Conservation (phyloP, 2,329 filamentous ascomycete genomes). For the Amesomyces nigricolor region DNA sequence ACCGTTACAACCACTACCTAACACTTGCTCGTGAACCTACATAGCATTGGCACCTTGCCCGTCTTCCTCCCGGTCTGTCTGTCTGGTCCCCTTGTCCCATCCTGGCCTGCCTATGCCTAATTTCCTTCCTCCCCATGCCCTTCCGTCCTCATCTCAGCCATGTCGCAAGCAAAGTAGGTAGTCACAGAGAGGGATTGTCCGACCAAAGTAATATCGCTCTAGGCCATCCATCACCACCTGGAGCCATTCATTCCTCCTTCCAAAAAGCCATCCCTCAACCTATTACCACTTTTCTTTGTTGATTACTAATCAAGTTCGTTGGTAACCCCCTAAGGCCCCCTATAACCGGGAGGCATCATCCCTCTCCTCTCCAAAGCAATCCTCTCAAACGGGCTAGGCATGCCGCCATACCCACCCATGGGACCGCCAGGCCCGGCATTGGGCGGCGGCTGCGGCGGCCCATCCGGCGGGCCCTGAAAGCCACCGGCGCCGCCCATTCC, state of each 20-base stretch:
- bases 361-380: conserved; percentile 15
- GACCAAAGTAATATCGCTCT: no score
- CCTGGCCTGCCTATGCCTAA: no score
- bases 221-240: no score
- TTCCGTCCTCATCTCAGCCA: not conserved
- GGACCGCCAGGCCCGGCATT: conserved; percentile 16
- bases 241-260: no score
- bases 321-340: conserved; percentile 1
- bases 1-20: not conserved
- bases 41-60: not conserved
- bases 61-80: not conserved
- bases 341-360: conserved; percentile 18
- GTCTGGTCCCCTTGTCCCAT: no score
- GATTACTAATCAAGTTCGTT: not conserved
- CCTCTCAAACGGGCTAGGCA: conserved; percentile 17
- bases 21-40: not conserved
- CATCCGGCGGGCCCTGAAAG: conserved; percentile 45
- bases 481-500: conserved; percentile 47
- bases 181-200: no score
- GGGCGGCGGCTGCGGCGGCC: conserved; percentile 2
- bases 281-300: not conserved
- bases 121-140: not conserved
- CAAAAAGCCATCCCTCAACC: not conserved
- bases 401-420: conserved; percentile 14
- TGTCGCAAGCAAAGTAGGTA: no score